Conservation (phyloP, 805 yeast species). For the Blastobotrys attinorum region DNA sequence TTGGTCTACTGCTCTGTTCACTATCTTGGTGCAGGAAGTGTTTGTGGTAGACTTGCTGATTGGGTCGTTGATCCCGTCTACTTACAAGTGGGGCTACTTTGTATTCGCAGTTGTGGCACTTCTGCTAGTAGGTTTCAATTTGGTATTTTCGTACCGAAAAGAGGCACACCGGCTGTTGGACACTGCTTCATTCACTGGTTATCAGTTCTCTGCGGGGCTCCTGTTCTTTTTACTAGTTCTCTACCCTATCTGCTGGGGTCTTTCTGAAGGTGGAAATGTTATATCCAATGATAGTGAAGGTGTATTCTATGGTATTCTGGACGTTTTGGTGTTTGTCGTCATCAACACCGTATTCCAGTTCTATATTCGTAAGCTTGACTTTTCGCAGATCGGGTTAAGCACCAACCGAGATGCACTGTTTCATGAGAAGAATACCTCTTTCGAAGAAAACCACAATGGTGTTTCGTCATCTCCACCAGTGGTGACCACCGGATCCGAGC, state of each 20-base stretch:
- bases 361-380: constrained; percentile 16
- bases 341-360: constrained; percentile 18
- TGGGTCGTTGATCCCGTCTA: constrained; percentile 45
- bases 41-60: constrained; percentile 48
- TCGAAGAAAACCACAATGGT: no score
- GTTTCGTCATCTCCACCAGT: no score
- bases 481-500: background rate
- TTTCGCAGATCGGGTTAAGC: constrained; percentile 19
- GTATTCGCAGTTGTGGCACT: constrained; percentile 43
- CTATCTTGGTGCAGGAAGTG: constrained; percentile 35
- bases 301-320: constrained; percentile 53
- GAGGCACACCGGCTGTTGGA: background rate
- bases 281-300: constrained; percentile 52
- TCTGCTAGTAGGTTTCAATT: constrained; percentile 23
- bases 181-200: constrained; percentile 5
- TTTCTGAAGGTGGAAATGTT: constrained; percentile 56
- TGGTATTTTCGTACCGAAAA: constrained; percentile 15
- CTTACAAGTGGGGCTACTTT: constrained; percentile 66
- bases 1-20: constrained; percentile 27
- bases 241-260: constrained; percentile 46
- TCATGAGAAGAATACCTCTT: constrained; percentile 15
- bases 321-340: constrained; percentile 36
- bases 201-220: constrained; percentile 8
- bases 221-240: constrained; percentile 37
- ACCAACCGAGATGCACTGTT: constrained; percentile 14